Conservation (phyloP, 805 yeast species). For the Ogataea ramenticola region DNA sequence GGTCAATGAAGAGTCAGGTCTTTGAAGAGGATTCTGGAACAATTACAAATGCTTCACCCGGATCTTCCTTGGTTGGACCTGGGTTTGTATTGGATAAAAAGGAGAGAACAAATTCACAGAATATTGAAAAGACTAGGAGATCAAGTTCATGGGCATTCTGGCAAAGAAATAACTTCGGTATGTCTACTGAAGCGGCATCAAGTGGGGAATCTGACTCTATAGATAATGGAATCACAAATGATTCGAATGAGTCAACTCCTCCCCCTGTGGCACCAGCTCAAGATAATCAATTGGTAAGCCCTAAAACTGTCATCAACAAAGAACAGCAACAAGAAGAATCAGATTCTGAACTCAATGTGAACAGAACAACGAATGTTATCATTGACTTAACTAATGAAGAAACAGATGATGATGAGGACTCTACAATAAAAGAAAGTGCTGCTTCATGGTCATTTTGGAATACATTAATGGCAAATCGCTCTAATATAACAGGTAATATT, state of each 20-base stretch:
- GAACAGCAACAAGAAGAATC: too few relatives aligned
- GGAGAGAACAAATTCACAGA: not conserved
- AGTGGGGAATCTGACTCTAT: too few relatives aligned
- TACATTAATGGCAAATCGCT: not conserved
- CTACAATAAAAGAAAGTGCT: constrained; percentile 7
- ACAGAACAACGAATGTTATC: constrained; percentile 5
- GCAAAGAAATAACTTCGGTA: constrained; percentile 4
- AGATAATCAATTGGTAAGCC: too few relatives aligned
- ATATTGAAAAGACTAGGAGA: not conserved
- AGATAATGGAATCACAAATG: too few relatives aligned
- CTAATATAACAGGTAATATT: not conserved
- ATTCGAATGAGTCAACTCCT: too few relatives aligned
- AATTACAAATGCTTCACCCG: not conserved
- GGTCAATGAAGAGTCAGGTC: constrained; percentile 15
- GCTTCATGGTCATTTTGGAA: constrained; percentile 27
- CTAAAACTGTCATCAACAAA: not conserved
- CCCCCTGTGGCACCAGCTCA: too few relatives aligned
- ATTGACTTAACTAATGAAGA: constrained; percentile 7
- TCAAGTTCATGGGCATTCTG: constrained; percentile 21
- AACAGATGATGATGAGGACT: not conserved
- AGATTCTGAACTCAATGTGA: too few relatives aligned
- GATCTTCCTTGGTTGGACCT: not conserved
- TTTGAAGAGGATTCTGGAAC: constrained; percentile 10
- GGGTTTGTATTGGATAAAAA: not conserved
- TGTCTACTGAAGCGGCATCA: too few relatives aligned